Evolutionary conservation across 176 grass and related monocot genomes (phyloP).

Genomic region (Aegilops tauschii): DNA sequence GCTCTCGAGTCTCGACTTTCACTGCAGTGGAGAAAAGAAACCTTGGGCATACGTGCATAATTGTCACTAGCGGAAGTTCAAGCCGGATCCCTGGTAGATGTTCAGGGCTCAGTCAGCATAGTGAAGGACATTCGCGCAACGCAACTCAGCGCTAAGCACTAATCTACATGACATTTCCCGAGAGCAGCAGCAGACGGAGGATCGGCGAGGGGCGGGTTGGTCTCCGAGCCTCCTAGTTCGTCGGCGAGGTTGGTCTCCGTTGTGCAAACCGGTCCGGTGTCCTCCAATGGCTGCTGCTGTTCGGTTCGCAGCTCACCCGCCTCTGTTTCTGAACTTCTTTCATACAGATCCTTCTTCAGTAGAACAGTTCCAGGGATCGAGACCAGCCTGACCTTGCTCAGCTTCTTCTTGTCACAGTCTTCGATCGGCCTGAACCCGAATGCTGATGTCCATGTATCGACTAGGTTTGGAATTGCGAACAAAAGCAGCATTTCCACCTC

Average conservation of each 20-base stretch:
- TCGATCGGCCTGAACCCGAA: constrained; percentile 66
- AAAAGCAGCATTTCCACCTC: constrained; percentile 70
- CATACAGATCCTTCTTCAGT: constrained; percentile 59
- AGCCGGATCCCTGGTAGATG: constrained; percentile 6
- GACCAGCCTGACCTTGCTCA: constrained; percentile 56
- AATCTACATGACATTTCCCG: not conserved
- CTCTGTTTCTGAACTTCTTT: constrained; percentile 1
- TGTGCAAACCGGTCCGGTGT: not conserved
- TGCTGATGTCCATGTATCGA: constrained; percentile 57
- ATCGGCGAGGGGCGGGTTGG: not conserved
- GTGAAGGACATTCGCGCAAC: not conserved
- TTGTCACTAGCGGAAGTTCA: not conserved
- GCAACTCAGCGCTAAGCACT: not conserved
- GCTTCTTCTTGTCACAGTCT: constrained; percentile 56
- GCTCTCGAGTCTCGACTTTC: too few relatives aligned
- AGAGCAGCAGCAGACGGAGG: not conserved
- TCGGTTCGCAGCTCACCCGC: constrained; percentile 32
- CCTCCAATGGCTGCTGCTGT: not conserved
- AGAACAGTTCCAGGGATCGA: constrained; percentile 56
- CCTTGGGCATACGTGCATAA: not conserved
- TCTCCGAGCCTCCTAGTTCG: not conserved
- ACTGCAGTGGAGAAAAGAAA: too few relatives aligned
- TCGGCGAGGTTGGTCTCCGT: not conserved
- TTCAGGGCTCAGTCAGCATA: not conserved
- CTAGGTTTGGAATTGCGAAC: constrained; percentile 62